phyloP scores from a whole-genome alignment of 2,329 filamentous ascomycete species.

The Emmonsiellopsis sp. region DNA sequence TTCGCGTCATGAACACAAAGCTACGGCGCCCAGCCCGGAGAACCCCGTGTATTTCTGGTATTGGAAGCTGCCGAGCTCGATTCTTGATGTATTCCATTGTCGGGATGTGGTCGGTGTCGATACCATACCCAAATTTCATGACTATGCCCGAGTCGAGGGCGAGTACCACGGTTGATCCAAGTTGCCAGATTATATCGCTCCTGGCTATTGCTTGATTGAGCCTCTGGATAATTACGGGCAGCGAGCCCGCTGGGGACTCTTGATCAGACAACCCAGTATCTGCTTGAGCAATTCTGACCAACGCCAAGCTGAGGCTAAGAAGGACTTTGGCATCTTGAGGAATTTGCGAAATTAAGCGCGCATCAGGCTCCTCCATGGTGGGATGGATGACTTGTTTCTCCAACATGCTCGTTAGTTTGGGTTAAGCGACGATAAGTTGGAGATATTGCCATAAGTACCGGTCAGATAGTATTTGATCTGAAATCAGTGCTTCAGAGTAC shows the following conservation, averaged over 20 bases:
- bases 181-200: conserved; percentile 5
- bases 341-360: conserved; percentile 4
- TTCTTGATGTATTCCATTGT: conserved; percentile 12
- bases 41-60: conserved; percentile 11
- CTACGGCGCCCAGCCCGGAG: conserved; percentile 6
- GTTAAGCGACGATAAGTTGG: no score
- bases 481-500: no score
- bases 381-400: no score
- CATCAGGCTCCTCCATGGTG: no score
- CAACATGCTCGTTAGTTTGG: no score
- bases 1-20: conserved; percentile 12
- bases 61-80: conserved; percentile 6
- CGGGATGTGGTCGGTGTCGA: conserved; percentile 7
- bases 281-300: background rate
- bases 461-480: no score
- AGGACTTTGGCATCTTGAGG: conserved; percentile 3
- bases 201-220: conserved; percentile 5
- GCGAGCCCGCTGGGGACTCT: background rate
- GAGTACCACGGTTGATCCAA: conserved; percentile 3
- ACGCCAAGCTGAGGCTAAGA: conserved; percentile 2
- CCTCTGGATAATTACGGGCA: background rate
- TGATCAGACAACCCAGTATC: background rate
- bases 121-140: conserved; percentile 2
- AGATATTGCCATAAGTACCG: no score
- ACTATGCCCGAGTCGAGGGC: conserved; percentile 2